Evolutionary conservation across 257 asterid species (phyloP).

Genomic region (Nicotiana noctiflora): DNA sequence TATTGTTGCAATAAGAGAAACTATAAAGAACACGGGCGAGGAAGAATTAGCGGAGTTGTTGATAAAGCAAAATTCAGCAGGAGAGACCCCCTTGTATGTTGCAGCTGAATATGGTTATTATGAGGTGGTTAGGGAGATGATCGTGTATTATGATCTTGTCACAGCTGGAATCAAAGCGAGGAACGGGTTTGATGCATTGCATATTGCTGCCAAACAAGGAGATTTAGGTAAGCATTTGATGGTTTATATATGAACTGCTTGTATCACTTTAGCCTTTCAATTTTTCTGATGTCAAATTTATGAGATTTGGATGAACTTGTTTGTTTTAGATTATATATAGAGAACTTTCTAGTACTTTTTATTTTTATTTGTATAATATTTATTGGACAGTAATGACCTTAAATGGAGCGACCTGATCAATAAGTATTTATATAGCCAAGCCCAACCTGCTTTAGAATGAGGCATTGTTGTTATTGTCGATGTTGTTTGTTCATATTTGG

Average conservation of each 20-base stretch:
- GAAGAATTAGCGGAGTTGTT: slow-evolving; percentile 28
- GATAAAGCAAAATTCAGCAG: slow-evolving; percentile 32
- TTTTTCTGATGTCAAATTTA: not conserved
- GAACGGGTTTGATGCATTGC: slow-evolving; percentile 49
- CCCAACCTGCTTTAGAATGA: too few relatives aligned
- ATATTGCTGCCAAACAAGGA: slow-evolving; percentile 53
- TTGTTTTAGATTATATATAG: too few relatives aligned
- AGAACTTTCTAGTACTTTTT: too few relatives aligned
- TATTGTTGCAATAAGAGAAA: slow-evolving; percentile 22
- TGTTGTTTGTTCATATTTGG: not conserved
- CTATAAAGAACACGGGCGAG: slow-evolving; percentile 9
- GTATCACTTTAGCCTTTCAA: not conserved
- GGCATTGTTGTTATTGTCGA: too few relatives aligned
- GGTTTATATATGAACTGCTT: not conserved
- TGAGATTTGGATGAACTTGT: too few relatives aligned
- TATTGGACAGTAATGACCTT: too few relatives aligned
- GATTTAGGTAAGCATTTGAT: slow-evolving; percentile 31
- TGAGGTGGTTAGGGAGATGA: slow-evolving; percentile 38
- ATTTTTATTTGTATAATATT: too few relatives aligned
- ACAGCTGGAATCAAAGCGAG: slow-evolving; percentile 46
- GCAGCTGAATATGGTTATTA: slow-evolving; percentile 43
- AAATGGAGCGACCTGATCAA: too few relatives aligned
- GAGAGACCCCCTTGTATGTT: slow-evolving; percentile 44
- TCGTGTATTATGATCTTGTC: slow-evolving; percentile 28
- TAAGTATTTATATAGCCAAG: too few relatives aligned